A percentile compares a stretch with the other conserved stretches of the same genome.
These are phyloP conservation scores for Globisporangium abappressorium DNA, from an alignment of 352 stramenopile species.

Conservation along the genomic window DNA sequence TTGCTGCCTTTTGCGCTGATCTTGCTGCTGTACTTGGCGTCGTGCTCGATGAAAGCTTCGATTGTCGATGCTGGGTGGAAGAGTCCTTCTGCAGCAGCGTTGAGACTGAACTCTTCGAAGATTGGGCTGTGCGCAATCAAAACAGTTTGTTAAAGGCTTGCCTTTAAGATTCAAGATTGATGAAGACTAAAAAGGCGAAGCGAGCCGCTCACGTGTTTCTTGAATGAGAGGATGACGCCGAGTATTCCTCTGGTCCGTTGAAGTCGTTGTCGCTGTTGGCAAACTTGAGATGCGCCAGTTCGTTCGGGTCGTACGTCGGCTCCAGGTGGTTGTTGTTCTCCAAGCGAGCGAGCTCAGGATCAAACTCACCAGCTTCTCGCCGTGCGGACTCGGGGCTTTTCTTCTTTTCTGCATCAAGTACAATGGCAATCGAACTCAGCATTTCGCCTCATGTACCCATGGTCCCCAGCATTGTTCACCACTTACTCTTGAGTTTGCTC, in stretches of 20 bases:
- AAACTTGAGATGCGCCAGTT: slow-evolving; percentile 1
- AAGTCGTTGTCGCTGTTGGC: slow-evolving; percentile 8
- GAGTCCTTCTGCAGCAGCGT: slow-evolving; percentile 65
- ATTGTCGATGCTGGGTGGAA: slow-evolving; percentile 78
- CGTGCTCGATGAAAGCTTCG: slow-evolving; percentile 74
- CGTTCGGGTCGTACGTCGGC: slow-evolving; percentile 11
- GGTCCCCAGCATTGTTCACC: neutral
- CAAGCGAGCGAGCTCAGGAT: neutral
- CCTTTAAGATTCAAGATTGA: neutral
- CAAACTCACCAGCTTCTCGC: slow-evolving; percentile 16
- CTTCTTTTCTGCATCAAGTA: slow-evolving; percentile 34
- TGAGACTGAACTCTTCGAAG: slow-evolving; percentile 54
- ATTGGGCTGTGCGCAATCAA: slow-evolving; percentile 28
- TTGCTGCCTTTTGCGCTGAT: slow-evolving; percentile 10
- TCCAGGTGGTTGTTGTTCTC: slow-evolving; percentile 26
- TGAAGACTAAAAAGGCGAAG: too few relatives aligned
- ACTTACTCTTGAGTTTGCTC: slow-evolving; percentile 67
- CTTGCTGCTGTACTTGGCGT: slow-evolving; percentile 48
- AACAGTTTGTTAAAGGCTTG: neutral
- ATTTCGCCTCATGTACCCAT: neutral
- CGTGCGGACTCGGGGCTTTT: slow-evolving; percentile 26
- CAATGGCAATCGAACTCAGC: neutral
- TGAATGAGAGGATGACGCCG: slow-evolving; percentile 5
- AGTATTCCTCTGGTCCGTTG: slow-evolving; percentile 9
- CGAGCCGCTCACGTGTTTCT: slow-evolving; percentile 22